Evolutionary conservation across 2,329 filamentous ascomycete species (phyloP).

Genomic region (Fusarium sp.): DNA sequence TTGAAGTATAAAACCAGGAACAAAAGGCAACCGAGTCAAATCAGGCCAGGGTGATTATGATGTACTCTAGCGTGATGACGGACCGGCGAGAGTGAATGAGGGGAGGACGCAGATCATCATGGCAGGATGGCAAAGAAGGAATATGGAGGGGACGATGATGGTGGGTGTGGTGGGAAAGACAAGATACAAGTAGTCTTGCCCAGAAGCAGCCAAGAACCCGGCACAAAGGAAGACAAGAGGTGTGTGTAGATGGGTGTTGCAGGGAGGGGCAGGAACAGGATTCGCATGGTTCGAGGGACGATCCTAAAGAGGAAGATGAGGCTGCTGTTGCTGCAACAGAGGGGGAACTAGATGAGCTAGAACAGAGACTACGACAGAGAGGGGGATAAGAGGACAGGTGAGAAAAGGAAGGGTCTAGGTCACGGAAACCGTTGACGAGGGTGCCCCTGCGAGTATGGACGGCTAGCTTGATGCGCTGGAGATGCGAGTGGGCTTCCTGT

Average conservation of each 20-base stretch:
- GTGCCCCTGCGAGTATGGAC: slow-evolving; percentile 26
- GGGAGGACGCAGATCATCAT: slow-evolving; percentile 22
- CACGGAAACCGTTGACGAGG: slow-evolving; percentile 29
- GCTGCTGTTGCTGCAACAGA: neutral
- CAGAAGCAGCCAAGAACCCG: slow-evolving; percentile 20
- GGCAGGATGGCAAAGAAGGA: slow-evolving; percentile 18
- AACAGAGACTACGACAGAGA: slow-evolving; percentile 2
- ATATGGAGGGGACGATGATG: slow-evolving; percentile 25
- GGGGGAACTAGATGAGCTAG: slow-evolving; percentile 13
- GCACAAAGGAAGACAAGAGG: slow-evolving; percentile 23
- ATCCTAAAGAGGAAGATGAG: slow-evolving; percentile 26
- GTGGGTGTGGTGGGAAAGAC: slow-evolving; percentile 12
- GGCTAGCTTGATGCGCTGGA: slow-evolving; percentile 10
- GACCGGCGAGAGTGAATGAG: neutral
- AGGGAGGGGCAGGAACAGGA: slow-evolving; percentile 11
- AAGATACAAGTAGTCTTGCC: slow-evolving; percentile 38
- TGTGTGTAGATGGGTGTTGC: slow-evolving; percentile 1
- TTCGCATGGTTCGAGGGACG: slow-evolving; percentile 9
- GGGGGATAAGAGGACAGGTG: slow-evolving; percentile 1
- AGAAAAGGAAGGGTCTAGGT: slow-evolving; percentile 7
- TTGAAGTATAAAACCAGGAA: slow-evolving; percentile 20
- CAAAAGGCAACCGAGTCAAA: neutral
- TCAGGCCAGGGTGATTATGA: slow-evolving; percentile 1
- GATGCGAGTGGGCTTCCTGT: slow-evolving; percentile 3
- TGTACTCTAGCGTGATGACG: neutral